Evolutionary conservation across 805 yeast species (phyloP).

Genomic region (Hermanozyma aechmeae): DNA sequence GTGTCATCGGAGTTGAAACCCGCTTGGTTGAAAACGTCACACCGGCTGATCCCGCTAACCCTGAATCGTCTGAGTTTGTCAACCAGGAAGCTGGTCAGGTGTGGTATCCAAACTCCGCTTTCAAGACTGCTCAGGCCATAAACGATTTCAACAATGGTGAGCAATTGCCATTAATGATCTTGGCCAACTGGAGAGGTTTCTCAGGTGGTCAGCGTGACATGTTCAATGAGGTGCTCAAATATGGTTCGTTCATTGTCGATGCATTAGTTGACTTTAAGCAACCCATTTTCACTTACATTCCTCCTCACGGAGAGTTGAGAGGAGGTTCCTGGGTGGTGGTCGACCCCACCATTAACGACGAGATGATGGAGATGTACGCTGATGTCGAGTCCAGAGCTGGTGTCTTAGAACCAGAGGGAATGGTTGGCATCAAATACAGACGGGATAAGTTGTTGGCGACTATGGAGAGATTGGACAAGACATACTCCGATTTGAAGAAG

Average conservation of each 20-base stretch:
- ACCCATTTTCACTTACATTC: constrained; percentile 94
- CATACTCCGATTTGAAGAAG: constrained; percentile 58
- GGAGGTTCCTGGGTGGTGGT: constrained; percentile 99
- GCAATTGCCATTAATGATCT: constrained; percentile 91
- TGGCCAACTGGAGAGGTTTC: constrained; percentile 99
- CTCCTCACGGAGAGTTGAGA: constrained; percentile 96
- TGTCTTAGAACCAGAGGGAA: constrained; percentile 97
- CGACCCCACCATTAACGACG: constrained; percentile 94
- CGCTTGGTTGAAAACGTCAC: constrained; percentile 78
- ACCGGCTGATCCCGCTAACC: constrained; percentile 99
- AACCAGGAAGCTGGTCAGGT: constrained; percentile 98
- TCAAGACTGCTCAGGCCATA: constrained; percentile 98
- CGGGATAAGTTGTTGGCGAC: constrained; percentile 86
- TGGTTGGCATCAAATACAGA: constrained; percentile 97
- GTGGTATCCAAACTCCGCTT: constrained; percentile 99
- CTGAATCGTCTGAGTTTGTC: constrained; percentile 79
- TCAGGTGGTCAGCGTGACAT: constrained; percentile 99
- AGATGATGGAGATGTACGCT: constrained; percentile 99
- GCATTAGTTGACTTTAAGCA: constrained; percentile 93
- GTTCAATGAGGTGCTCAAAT: constrained; percentile 96
- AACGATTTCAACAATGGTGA: constrained; percentile 97
- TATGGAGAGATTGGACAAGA: constrained; percentile 80
- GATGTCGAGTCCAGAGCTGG: constrained; percentile 95
- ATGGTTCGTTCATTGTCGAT: constrained; percentile 95
- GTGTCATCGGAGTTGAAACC: constrained; percentile 95